Evolutionary conservation across 768 basidiomycete species (phyloP).

Genomic region (Gloeopeniophorella convolvens): DNA sequence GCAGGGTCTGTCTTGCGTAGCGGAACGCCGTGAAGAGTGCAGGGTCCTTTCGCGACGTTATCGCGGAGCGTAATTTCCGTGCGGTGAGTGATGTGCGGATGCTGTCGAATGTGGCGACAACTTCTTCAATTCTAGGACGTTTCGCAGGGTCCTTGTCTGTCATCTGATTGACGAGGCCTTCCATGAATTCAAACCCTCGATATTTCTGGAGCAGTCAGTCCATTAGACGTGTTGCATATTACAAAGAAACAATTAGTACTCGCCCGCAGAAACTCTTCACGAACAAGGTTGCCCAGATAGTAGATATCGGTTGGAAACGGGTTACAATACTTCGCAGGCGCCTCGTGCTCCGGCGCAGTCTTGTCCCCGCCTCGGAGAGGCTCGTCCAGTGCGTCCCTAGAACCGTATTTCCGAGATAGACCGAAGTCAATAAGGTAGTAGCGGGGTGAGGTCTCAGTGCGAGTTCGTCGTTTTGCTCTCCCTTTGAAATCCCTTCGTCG

Average conservation of each 20-base stretch:
- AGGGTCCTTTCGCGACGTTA: not conserved
- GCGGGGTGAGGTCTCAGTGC: conserved; percentile 26
- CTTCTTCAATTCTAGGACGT: conserved; percentile 34
- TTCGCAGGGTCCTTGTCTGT: conserved; percentile 28
- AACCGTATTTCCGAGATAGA: conserved; percentile 27
- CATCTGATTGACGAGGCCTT: conserved; percentile 29
- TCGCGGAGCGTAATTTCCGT: conserved; percentile 28
- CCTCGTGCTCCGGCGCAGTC: conserved; percentile 29
- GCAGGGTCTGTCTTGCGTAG: not conserved
- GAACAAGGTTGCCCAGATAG: conserved; percentile 29
- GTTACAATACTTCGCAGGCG: conserved; percentile 10
- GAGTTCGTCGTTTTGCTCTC: conserved; percentile 24
- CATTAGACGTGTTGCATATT: too few relatives aligned
- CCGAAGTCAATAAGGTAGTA: conserved; percentile 36
- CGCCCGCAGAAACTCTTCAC: conserved; percentile 24
- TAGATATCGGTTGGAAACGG: conserved; percentile 33
- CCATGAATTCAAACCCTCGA: conserved; percentile 13
- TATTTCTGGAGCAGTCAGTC: too few relatives aligned
- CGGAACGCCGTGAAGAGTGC: not conserved
- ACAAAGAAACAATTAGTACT: not conserved
- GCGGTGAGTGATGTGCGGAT: conserved; percentile 24
- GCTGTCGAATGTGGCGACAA: conserved; percentile 28
- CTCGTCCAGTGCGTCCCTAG: conserved; percentile 24
- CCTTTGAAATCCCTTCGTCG: conserved; percentile 23
- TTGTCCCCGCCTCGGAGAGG: conserved; percentile 37